Percentiles rank a stretch among this genome's conserved stretches.
Evolutionary conservation across 352 stramenopile species (phyloP).

Genomic region (Phytophthora uliginosa): DNA sequence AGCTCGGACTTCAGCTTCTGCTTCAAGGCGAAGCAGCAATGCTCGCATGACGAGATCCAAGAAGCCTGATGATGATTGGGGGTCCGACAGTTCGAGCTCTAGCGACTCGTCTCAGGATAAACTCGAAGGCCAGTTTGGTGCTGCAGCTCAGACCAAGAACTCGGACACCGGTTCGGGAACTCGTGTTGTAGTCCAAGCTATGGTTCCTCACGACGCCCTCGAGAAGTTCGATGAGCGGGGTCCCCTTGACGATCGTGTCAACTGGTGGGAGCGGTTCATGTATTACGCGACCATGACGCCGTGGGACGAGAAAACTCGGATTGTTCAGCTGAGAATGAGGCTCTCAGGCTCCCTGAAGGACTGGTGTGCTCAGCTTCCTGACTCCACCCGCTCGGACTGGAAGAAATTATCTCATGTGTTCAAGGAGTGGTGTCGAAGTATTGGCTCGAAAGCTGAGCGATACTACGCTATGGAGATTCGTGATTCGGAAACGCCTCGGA

Average conservation of each 20-base stretch:
- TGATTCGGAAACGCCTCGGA: not conserved
- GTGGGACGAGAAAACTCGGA: not conserved
- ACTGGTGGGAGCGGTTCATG: constrained; percentile 16
- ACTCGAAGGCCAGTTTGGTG: too few relatives aligned
- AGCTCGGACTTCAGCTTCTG: too few relatives aligned
- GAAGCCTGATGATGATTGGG: too few relatives aligned
- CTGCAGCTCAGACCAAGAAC: too few relatives aligned
- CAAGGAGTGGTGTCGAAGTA: not conserved
- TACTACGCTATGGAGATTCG: not conserved
- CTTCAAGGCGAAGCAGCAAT: too few relatives aligned
- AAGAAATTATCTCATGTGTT: not conserved
- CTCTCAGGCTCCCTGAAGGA: not conserved
- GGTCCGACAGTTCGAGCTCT: too few relatives aligned
- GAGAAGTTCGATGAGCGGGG: not conserved
- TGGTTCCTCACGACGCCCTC: too few relatives aligned
- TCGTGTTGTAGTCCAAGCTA: too few relatives aligned
- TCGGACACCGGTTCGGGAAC: too few relatives aligned
- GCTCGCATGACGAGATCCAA: too few relatives aligned
- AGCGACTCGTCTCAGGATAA: too few relatives aligned
- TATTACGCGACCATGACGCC: constrained; percentile 4
- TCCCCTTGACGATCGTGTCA: not conserved
- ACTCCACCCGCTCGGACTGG: not conserved
- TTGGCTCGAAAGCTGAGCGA: not conserved
- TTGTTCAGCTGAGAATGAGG: not conserved
- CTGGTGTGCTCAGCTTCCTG: not conserved